These are phyloP conservation scores for Cymodocea nodosa DNA, from an alignment of 116 monocot species.

Conservation along the genomic window DNA sequence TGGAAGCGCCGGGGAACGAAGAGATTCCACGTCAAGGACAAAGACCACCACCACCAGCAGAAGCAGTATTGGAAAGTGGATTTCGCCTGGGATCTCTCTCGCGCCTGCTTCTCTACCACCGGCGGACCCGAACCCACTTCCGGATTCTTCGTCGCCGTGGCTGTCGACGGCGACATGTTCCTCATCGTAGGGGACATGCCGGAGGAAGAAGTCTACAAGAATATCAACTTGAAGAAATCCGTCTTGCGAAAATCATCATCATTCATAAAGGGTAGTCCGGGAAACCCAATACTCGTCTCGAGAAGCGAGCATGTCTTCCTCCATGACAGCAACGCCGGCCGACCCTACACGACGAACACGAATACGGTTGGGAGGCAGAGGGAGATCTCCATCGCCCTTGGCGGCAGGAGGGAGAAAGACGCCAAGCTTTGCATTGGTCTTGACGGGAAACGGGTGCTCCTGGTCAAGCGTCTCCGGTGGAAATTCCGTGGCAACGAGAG, in stretches of 20 bases:
- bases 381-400: constrained; percentile 51
- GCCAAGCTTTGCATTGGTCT: constrained; percentile 5
- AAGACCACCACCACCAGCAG: background rate
- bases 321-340: background rate
- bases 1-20: constrained; percentile 60
- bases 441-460: constrained; percentile 14
- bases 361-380: constrained; percentile 42
- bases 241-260: background rate
- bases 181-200: constrained; percentile 40
- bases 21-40: constrained; percentile 25
- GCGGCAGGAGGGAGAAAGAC: constrained; percentile 8
- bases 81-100: constrained; percentile 65
- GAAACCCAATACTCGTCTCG: constrained; percentile 26
- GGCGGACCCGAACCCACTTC: constrained; percentile 49
- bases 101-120: constrained; percentile 26
- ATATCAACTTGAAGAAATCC: constrained; percentile 16
- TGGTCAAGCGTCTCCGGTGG: constrained; percentile 14
- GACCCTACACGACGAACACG: constrained; percentile 36
- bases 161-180: constrained; percentile 42
- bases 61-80: constrained; percentile 12
- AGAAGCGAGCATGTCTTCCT: constrained; percentile 64
- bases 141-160: constrained; percentile 37
- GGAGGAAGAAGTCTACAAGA: constrained; percentile 25
- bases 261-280: background rate
- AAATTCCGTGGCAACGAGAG: constrained; percentile 23